These are phyloP conservation scores for Kuraishia floccosa DNA, from an alignment of 805 yeast species.

Conservation along the genomic window DNA sequence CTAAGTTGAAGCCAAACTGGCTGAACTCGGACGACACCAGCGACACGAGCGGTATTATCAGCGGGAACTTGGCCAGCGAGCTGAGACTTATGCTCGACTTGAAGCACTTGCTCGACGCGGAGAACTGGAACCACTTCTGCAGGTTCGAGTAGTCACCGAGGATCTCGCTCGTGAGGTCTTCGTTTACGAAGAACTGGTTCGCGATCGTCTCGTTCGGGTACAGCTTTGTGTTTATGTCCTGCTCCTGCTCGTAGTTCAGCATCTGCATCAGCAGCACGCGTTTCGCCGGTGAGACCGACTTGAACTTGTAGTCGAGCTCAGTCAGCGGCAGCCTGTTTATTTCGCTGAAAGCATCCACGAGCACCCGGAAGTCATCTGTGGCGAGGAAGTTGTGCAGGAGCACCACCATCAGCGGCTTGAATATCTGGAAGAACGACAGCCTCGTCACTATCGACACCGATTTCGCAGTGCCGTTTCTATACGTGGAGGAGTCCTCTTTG, in stretches of 20 bases:
- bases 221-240: neutral
- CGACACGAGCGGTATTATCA: constrained; percentile 13
- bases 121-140: neutral
- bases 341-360: constrained; percentile 7
- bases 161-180: constrained; percentile 1
- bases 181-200: neutral
- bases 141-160: neutral
- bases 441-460: constrained; percentile 34
- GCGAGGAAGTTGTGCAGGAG: constrained; percentile 30
- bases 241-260: constrained; percentile 1
- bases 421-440: constrained; percentile 30
- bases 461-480: constrained; percentile 29
- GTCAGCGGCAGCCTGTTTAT: constrained; percentile 18
- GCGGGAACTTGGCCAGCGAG: constrained; percentile 15
- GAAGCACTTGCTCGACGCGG: neutral
- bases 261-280: neutral
- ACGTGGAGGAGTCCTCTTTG: constrained; percentile 19
- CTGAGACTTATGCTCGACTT: constrained; percentile 1
- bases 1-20: constrained; percentile 19
- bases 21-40: constrained; percentile 12
- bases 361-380: constrained; percentile 5
- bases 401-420: constrained; percentile 35
- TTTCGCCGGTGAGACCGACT: neutral
- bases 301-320: constrained; percentile 1
- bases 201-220: neutral